Conservation (phyloP, 192 early-diverging fungal species). For the Diversispora epigaea region DNA sequence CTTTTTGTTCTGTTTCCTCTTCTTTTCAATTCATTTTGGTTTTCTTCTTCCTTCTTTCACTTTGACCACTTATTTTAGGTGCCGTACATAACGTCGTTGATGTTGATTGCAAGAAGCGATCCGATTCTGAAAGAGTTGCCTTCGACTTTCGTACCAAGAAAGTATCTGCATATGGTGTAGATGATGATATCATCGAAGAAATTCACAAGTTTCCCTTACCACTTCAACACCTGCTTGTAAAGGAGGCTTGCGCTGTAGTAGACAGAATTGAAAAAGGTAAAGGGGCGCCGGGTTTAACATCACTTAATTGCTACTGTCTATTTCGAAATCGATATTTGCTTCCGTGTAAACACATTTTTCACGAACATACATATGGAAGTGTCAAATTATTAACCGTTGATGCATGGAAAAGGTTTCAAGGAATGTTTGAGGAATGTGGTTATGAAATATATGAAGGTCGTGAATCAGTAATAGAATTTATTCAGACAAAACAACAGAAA, state of each 20-base stretch:
- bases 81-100: not conserved
- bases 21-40: too few species aligned
- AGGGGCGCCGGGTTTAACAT: constrained; percentile 2
- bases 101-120: not conserved
- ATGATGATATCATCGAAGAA: constrained; percentile 5
- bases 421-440: constrained; percentile 29
- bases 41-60: too few species aligned
- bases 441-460: constrained; percentile 21
- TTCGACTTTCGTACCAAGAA: constrained; percentile 17
- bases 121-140: not conserved
- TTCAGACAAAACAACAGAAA: not conserved
- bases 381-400: constrained; percentile 17
- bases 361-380: constrained; percentile 4
- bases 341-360: constrained; percentile 13
- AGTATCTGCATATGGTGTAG: constrained; percentile 9
- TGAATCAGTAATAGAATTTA: constrained; percentile 4
- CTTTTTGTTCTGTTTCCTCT: too few species aligned
- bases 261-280: constrained; percentile 14
- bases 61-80: not conserved
- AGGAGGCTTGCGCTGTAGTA: constrained; percentile 3
- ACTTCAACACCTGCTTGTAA: constrained; percentile 2
- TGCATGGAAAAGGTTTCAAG: constrained; percentile 13
- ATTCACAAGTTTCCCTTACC: constrained; percentile 23
- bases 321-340: not conserved
- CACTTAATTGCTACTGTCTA: constrained; percentile 14